Conservation (phyloP, 1,284 basidiomycete species). For the Vanrija sp. region DNA sequence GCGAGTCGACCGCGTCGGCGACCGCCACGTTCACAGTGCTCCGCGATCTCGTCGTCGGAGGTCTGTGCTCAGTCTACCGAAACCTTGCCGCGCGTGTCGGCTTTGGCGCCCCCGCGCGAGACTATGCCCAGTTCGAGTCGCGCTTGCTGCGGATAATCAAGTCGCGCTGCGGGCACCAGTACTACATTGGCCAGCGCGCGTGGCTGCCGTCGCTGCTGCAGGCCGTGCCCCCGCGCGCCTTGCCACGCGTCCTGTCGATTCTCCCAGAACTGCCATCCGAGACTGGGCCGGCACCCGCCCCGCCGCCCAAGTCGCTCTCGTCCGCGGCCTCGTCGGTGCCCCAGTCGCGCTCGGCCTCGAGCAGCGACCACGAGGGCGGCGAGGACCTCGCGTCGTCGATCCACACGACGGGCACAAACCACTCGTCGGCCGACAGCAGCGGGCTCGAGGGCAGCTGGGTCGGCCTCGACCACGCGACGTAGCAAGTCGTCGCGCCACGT, state of each 20-base stretch:
- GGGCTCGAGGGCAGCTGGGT: conserved; percentile 43
- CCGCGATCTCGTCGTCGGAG: conserved; percentile 29
- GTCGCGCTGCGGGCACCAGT: conserved; percentile 12
- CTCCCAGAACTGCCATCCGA: conserved; percentile 28
- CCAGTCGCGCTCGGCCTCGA: conserved; percentile 18
- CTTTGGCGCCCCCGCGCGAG: conserved; percentile 25
- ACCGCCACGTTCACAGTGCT: conserved; percentile 28
- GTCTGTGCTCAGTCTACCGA: conserved; percentile 6
- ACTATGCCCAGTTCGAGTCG: conserved; percentile 34
- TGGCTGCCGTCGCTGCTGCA: conserved; percentile 29
- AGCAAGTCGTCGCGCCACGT: background rate
- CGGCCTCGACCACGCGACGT: conserved; percentile 20
- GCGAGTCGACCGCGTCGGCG: conserved; percentile 15
- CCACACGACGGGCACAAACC: conserved; percentile 31
- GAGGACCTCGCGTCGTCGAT: conserved; percentile 41
- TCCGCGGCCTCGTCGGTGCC: background rate
- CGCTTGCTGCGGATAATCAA: conserved; percentile 32
- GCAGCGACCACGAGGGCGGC: conserved; percentile 35
- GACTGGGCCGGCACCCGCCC: conserved; percentile 26
- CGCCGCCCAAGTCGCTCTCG: conserved; percentile 11
- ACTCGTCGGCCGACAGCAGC: conserved; percentile 16
- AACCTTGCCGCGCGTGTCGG: conserved; percentile 17
- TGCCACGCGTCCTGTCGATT: conserved; percentile 21
- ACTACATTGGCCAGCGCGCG: conserved; percentile 32
- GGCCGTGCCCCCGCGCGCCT: conserved; percentile 16